Base-by-base conservation (phyloP, 75 land plant genomes). In the Cupressus sempervirens region DNA sequence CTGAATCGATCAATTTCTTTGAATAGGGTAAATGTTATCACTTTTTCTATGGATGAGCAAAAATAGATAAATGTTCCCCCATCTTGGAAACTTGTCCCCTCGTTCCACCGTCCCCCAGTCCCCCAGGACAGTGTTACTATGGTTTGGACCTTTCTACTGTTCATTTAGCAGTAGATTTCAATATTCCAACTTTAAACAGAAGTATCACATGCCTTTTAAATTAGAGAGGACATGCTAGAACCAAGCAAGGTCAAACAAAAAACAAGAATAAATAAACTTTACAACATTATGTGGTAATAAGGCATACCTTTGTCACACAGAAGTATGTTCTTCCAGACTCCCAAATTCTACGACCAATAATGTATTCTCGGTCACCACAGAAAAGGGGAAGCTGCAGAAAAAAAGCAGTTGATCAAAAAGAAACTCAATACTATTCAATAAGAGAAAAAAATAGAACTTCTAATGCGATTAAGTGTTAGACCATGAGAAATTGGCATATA, bases 331-430 rank as follows among this genome's bases (percentile, higher is more conserved):
- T 88, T 43, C 87, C 87, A 43, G 87, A 83, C 75, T 91, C 93
- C 92, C 93, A 93, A 72, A 93, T 88, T 13, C 94, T 86, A 36
- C 94, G 89, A 12, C 90, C 93, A 84, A 93, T 89, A 38, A 91
- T 87, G 48, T 93, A 93, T 73, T 93, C 94, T 45, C 94, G 88
- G 80, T 93, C 94, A 82, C 90, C 88, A 86, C 94, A 93, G 86
- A 93, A 93, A 84, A 93, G 91, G 40, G 94, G 94, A 62, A 91
- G 91, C 94, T 93, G 90, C 85, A 84, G 45, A 82, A 80, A 23
- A 48, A 12, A 23, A 40, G 29, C 73, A 32, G 32, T 32, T 30
- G 0, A 72, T 2, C 11, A 14, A 83, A 68, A 29, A 29, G 34
- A 84, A 36, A 36, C 74, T 65, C 12, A 14, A 67, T 18, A 85